A percentile compares a stretch with the other conserved stretches of the same genome.
Conservation (phyloP, 176 grass and related monocot species). For the Phoenix roebelenii region DNA sequence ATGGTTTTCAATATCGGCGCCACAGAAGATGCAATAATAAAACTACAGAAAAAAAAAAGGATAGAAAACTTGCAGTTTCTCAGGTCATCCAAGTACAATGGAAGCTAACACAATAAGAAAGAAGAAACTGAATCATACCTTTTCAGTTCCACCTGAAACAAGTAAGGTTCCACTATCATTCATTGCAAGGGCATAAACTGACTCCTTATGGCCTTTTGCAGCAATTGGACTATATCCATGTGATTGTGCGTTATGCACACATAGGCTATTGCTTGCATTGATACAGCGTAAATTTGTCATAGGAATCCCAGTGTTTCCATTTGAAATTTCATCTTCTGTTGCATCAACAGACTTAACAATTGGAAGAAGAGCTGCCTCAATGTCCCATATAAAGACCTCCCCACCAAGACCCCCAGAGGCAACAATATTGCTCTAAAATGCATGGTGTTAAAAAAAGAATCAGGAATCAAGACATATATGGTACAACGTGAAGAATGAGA, state of each 20-base stretch:
- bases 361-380: slow-evolving; percentile 73
- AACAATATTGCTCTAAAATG: slow-evolving; percentile 71
- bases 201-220: slow-evolving; percentile 91
- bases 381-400: slow-evolving; percentile 97
- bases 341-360: slow-evolving; percentile 55
- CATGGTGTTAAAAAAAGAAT: slow-evolving; percentile 18
- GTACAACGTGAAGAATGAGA: background rate
- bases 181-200: slow-evolving; percentile 97
- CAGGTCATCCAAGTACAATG: background rate
- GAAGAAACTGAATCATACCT: slow-evolving; percentile 26
- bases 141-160: slow-evolving; percentile 96
- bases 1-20: no score
- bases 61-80: background rate
- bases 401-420: slow-evolving; percentile 88
- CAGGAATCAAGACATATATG: slow-evolving; percentile 1
- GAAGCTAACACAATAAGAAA: background rate
- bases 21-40: no score
- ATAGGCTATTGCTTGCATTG: slow-evolving; percentile 30
- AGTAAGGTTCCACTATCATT: slow-evolving; percentile 79
- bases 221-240: slow-evolving; percentile 74
- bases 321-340: slow-evolving; percentile 63
- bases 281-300: slow-evolving; percentile 57
- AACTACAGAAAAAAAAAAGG: background rate
- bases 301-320: slow-evolving; percentile 54
- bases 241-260: slow-evolving; percentile 27